These are phyloP conservation scores for Stachybotrys chlorohalonatus DNA, from an alignment of 2,329 filamentous ascomycete species.

Conservation along the genomic window DNA sequence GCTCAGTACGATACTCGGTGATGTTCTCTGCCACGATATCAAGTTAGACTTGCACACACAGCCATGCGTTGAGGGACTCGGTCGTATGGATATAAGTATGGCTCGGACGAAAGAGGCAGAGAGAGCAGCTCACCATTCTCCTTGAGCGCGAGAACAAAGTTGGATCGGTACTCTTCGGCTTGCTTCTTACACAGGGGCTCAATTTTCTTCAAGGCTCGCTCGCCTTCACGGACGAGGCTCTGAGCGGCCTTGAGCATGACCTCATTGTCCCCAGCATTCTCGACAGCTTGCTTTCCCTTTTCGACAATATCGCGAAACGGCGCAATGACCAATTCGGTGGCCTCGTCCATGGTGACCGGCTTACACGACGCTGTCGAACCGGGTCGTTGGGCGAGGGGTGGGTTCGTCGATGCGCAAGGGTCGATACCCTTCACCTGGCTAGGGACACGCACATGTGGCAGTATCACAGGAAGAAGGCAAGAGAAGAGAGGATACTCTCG, in stretches of 20 bases:
- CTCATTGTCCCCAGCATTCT: constrained; percentile 35
- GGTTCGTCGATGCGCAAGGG: background rate
- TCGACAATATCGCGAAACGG: constrained; percentile 45
- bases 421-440: background rate
- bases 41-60: background rate
- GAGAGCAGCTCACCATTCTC: constrained; percentile 38
- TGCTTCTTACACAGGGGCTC: constrained; percentile 41
- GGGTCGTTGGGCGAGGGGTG: background rate
- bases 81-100: background rate
- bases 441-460: background rate
- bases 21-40: constrained; percentile 33
- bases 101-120: background rate
- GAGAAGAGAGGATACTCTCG: background rate
- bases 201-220: constrained; percentile 38
- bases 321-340: constrained; percentile 34
- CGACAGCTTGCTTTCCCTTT: constrained; percentile 36
- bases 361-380: too few relatives aligned
- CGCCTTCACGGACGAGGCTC: constrained; percentile 37
- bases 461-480: background rate
- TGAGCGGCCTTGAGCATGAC: constrained; percentile 41
- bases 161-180: constrained; percentile 36
- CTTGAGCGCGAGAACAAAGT: constrained; percentile 42
- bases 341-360: constrained; percentile 25
- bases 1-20: constrained; percentile 33
- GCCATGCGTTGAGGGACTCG: background rate